phyloP scores from a whole-genome alignment of 2,329 filamentous ascomycete genomes.

The Pezicula rhizophila region DNA sequence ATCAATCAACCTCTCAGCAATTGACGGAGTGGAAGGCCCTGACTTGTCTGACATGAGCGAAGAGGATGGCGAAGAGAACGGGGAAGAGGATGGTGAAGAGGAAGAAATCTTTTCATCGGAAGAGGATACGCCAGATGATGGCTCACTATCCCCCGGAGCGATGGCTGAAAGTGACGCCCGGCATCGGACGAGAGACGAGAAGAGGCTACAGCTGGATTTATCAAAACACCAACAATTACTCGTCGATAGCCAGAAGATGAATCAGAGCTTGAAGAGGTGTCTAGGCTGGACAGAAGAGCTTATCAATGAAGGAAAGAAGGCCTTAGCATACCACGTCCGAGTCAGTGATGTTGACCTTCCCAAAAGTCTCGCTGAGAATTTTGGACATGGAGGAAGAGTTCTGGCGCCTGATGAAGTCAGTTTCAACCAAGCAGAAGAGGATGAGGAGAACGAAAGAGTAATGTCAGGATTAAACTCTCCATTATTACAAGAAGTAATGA shows the following conservation, averaged over 20 bases:
- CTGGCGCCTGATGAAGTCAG: conserved; percentile 63
- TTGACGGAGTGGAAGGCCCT: conserved; percentile 29
- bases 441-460: conserved; percentile 14
- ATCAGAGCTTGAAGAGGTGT: conserved; percentile 86
- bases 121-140: conserved; percentile 32
- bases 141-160: conserved; percentile 33
- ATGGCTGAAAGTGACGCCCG: conserved; percentile 38
- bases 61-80: conserved; percentile 37
- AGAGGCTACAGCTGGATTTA: conserved; percentile 76
- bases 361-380: too few relatives aligned
- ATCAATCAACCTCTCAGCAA: conserved; percentile 36
- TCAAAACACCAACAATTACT: conserved; percentile 84
- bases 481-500: conserved; percentile 22
- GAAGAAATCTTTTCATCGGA: conserved; percentile 45
- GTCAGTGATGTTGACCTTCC: conserved; percentile 69
- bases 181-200: conserved; percentile 70
- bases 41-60: conserved; percentile 46
- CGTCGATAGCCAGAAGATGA: conserved; percentile 88
- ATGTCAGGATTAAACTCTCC: conserved; percentile 18
- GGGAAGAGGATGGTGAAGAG: conserved; percentile 36
- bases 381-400: conserved; percentile 60
- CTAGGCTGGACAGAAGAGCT: conserved; percentile 84
- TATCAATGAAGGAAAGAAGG: conserved; percentile 82
- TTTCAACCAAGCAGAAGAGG: conserved; percentile 15
- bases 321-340: conserved; percentile 74